Evolutionary conservation across 805 yeast species (phyloP), one percentile per base, ranked within the genome.

Genomic region (Wickerhamiella azymoides): DNA sequence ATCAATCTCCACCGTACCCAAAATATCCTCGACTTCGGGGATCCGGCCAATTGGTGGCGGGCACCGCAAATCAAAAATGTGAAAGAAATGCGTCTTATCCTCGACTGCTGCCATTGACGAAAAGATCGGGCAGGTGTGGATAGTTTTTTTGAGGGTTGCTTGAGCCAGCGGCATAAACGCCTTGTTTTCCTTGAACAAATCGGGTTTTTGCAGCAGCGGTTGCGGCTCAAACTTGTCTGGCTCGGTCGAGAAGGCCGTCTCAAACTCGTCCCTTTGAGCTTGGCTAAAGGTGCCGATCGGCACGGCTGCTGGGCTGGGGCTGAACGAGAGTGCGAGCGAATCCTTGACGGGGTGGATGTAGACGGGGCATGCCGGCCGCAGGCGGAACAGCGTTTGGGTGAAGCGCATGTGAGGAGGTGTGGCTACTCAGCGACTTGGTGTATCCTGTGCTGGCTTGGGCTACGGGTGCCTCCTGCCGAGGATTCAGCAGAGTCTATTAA

Each of bases 11-110:
- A 82, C 77, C 54, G 78, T 80, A 1, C 93, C 94, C 43, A 76
- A 66, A 1, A 77, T 75, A 53, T 80, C 81, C 50, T 80, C 84
- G 8, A 80, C 72, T 17, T 78, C 81, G 1, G 89, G 84, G 11
- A 71, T 72, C 52, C 92, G 67, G 28, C 79, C 80, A 49, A 72
- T 74, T 18, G 71, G 64, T 1, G 89, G 85, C 1, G 75, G 69
- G 40, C 70, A 73, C 48, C 92, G 68, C 50, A 79, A 67, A 57
- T 83, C 94, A 52, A 74, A 79, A 38, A 84, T 72, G 7, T 86
- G 84, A 79, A 80, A 74, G 58, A 63, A 77, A 0, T 71, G 63
- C 17, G 65, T 65, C 11, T 72, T 72, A 51, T 72, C 51, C 36
- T 62, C 62, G 27, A 58, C 59, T 0, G 57, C 54, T 1, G 65